Evolutionary conservation across 495 filamentous ascomycete species (phyloP).

Genomic region (Aspergillus panamensis): DNA sequence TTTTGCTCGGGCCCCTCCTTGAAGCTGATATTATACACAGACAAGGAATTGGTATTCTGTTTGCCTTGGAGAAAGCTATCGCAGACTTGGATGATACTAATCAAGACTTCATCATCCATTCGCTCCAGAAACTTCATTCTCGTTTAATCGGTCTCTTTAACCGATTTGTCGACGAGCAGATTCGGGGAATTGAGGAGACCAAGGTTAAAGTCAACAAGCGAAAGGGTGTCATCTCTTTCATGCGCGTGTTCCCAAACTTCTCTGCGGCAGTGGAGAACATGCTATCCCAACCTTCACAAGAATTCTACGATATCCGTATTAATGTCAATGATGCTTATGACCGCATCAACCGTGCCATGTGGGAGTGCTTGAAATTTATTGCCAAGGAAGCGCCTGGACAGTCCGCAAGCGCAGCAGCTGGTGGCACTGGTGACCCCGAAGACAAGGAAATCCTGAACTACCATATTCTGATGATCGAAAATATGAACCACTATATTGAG

Average conservation of each 20-base stretch:
- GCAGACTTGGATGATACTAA: slow-evolving; percentile 77
- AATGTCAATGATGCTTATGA: slow-evolving; percentile 84
- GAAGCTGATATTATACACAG: slow-evolving; percentile 30
- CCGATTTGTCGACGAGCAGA: slow-evolving; percentile 90
- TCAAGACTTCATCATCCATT: slow-evolving; percentile 82
- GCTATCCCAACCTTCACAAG: slow-evolving; percentile 53
- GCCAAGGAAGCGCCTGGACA: slow-evolving; percentile 81
- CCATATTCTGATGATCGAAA: slow-evolving; percentile 94
- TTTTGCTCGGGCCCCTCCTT: slow-evolving; percentile 8
- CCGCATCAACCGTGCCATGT: slow-evolving; percentile 92
- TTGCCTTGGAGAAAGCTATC: slow-evolving; percentile 72
- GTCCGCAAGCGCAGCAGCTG: slow-evolving; percentile 46
- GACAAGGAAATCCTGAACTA: slow-evolving; percentile 96
- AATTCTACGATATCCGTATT: slow-evolving; percentile 61
- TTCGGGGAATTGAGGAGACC: slow-evolving; percentile 95
- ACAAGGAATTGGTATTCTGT: slow-evolving; percentile 86
- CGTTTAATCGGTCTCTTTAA: slow-evolving; percentile 73
- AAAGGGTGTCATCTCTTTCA: slow-evolving; percentile 91
- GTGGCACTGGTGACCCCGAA: slow-evolving; percentile 62
- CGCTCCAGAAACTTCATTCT: slow-evolving; percentile 74
- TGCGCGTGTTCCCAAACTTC: slow-evolving; percentile 88
- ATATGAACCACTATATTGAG: slow-evolving; percentile 96
- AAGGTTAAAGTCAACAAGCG: slow-evolving; percentile 99
- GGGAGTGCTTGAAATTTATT: slow-evolving; percentile 92
- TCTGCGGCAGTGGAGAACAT: slow-evolving; percentile 76